A percentile compares a stretch with the other conserved stretches of the same genome.
phyloP scores from a whole-genome alignment of 2,329 filamentous ascomycete genomes.

The Incumbomyces lentus region DNA sequence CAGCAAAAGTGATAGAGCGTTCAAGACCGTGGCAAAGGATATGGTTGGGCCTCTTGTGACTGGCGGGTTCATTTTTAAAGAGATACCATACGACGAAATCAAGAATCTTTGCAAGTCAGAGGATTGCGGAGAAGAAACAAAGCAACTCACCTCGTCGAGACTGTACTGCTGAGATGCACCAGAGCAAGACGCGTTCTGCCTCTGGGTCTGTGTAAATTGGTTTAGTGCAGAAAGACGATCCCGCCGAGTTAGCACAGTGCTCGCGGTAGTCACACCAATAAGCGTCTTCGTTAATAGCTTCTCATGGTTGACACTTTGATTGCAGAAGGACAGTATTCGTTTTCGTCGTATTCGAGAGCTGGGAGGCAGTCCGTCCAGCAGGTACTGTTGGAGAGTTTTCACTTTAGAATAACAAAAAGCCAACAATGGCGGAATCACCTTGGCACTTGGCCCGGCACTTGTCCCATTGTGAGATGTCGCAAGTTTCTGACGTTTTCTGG shows the following conservation, averaged over 20 bases:
- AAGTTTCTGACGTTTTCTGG: constrained; percentile 1
- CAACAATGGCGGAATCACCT: no score
- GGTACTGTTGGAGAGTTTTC: constrained; percentile 15
- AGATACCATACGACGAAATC: constrained; percentile 69
- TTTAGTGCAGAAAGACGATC: constrained; percentile 46
- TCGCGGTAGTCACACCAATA: constrained; percentile 44
- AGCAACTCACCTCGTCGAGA: constrained; percentile 51
- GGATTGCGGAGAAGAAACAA: constrained; percentile 1
- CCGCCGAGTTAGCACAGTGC: constrained; percentile 23
- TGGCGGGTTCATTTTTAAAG: constrained; percentile 48
- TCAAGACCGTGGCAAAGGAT: constrained; percentile 71
- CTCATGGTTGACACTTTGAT: constrained; percentile 31
- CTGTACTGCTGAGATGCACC: constrained; percentile 37
- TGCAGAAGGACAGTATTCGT: constrained; percentile 43
- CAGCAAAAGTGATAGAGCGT: constrained; percentile 17
- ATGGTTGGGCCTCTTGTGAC: constrained; percentile 52
- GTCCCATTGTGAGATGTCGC: no score
- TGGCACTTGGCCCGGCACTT: no score
- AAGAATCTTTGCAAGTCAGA: constrained; percentile 46
- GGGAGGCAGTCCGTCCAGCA: constrained; percentile 14
- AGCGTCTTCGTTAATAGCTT: constrained; percentile 59
- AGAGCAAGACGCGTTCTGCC: constrained; percentile 26
- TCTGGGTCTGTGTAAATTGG: constrained; percentile 53
- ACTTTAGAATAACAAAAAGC: constrained; percentile 15
- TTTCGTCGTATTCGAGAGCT: constrained; percentile 40